These are phyloP conservation scores for Xylariaceae sp. DNA, from an alignment of 2,329 filamentous ascomycete species.

Conservation along the genomic window DNA sequence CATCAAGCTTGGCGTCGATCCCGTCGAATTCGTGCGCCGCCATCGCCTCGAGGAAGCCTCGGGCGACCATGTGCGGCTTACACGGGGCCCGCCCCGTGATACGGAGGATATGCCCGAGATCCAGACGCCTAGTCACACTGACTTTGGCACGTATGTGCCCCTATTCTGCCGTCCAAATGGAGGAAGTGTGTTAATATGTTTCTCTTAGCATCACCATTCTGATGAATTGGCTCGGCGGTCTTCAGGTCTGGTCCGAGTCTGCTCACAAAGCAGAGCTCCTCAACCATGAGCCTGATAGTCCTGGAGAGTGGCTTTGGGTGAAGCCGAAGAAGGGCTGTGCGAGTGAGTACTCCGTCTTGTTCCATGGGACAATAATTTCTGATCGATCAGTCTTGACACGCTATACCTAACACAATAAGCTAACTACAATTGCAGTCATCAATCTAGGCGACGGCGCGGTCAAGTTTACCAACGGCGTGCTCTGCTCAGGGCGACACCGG, in stretches of 20 bases:
- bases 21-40: conserved; percentile 24
- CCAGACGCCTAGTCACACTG: conserved; percentile 34
- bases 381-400: not conserved
- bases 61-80: conserved; percentile 33
- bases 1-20: conserved; percentile 26
- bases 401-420: not conserved
- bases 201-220: conserved; percentile 33
- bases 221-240: conserved; percentile 38
- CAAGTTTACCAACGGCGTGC: conserved; percentile 32
- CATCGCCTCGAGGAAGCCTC: conserved; percentile 30
- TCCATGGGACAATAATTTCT: not conserved
- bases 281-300: conserved; percentile 26
- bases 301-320: conserved; percentile 35
- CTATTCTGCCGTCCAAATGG: not conserved
- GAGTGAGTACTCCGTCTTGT: conserved; percentile 12
- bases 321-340: conserved; percentile 34
- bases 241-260: conserved; percentile 35
- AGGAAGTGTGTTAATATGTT: not conserved
- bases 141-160: conserved; percentile 34
- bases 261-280: conserved; percentile 25
- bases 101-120: conserved; percentile 31
- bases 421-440: conserved; percentile 24
- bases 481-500: conserved; percentile 35
- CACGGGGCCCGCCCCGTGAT: conserved; percentile 29
- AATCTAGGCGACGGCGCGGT: conserved; percentile 38